Evolutionary conservation across 140 eudicot species (phyloP), one percentile per base, ranked within the genome.

Genomic region (Stevia rebaudiana): DNA sequence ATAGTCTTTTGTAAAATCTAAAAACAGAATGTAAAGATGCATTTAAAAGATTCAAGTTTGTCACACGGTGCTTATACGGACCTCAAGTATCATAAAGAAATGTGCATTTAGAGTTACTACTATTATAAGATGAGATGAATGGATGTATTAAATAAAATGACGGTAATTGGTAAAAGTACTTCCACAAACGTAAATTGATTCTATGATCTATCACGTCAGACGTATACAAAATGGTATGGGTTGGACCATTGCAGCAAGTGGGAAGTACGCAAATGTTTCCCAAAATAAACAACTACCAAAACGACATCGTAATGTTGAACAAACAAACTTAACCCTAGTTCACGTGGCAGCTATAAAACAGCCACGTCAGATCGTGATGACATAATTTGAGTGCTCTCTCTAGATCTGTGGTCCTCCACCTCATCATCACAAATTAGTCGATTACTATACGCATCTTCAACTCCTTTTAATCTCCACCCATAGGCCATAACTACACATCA

Each of bases 341-440:
- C 74, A 69, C 75, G 72, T 77, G 80, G 70, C 77, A 74, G 30
- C 72, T 65, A 65, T 17, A 65, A 58, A 43, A 51, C 25, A 36
- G 70, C 78, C 73, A 70, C 83, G 86, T 81, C 82, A 31, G 80
- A 61, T 61, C 19, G 0, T 28, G 73, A 54, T 64, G 80, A 81
- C 72, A 67, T 63, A 33, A 64, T 63, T 68, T 4, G 13, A 69
- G 69, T 60, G 55, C 71, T 30, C 61, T 69, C 75, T 67, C 52
- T 67, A 63, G 61, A 76, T 80, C 81, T 48, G 61, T 63, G 76
- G 70, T 54, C 73, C 70, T 56, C 73, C 28, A 16, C 10, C 24
- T 62, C 70, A 28, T 46, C 37, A 11, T 57, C 65, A n/a, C 25
- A 61, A 50, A n/a, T n/a, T n/a, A n/a, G n/a, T n/a, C 43, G 54